These are phyloP conservation scores for Colletotrichum neosansevieriae DNA, from an alignment of 2,329 filamentous ascomycete genomes.

Conservation along the genomic window DNA sequence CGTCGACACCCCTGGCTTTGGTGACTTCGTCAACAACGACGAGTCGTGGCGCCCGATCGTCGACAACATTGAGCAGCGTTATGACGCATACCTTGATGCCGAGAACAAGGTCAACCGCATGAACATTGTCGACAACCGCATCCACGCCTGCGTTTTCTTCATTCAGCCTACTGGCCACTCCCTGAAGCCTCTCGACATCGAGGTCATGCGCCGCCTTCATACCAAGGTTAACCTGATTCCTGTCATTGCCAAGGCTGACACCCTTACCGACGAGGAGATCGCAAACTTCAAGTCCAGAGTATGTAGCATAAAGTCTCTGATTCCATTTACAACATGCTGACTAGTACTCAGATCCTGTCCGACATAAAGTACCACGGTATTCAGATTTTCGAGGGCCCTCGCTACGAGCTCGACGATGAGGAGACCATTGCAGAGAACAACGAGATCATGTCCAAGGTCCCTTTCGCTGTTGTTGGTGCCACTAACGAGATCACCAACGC, in stretches of 20 bases:
- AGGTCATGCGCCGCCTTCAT: conserved; percentile 99
- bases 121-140: conserved; percentile 99
- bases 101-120: conserved; percentile 99
- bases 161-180: conserved; percentile 99
- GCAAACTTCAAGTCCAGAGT: conserved; percentile 95
- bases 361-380: conserved; percentile 98
- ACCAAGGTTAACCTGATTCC: conserved; percentile 99
- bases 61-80: conserved; percentile 99
- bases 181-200: conserved; percentile 97
- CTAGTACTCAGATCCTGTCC: conserved; percentile 79
- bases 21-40: conserved; percentile 99
- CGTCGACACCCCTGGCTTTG: conserved; percentile 97
- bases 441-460: conserved; percentile 99
- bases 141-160: conserved; percentile 99
- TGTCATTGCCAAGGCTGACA: conserved; percentile 98
- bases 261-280: conserved; percentile 97
- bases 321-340: conserved; percentile 25
- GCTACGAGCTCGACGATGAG: conserved; percentile 98
- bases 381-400: conserved; percentile 98
- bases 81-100: conserved; percentile 96
- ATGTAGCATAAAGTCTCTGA: conserved; percentile 56
- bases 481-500: conserved; percentile 92
- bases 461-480: conserved; percentile 97
- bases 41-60: conserved; percentile 99
- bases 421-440: conserved; percentile 99